Percentiles rank a stretch among this genome's conserved stretches.
Evolutionary conservation across 2,329 filamentous ascomycete genomes (phyloP).

Genomic region (Exophiala alcalophila): DNA sequence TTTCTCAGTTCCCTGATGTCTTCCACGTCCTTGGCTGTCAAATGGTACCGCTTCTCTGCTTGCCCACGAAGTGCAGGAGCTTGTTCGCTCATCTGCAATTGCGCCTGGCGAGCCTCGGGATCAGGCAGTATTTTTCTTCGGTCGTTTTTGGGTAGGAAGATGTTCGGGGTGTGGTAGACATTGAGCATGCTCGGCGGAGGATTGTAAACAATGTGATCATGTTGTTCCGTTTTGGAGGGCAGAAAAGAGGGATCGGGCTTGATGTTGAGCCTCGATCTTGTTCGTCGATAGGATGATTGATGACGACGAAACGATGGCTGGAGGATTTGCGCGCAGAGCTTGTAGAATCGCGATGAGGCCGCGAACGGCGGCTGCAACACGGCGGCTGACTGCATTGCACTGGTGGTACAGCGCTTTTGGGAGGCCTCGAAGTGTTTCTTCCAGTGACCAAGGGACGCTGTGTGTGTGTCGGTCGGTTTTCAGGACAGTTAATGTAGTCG

Average conservation of each 20-base stretch:
- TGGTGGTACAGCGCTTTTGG: no score
- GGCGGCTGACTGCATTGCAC: constrained; percentile 26
- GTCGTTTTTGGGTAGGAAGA: constrained; percentile 62
- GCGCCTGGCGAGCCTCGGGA: constrained; percentile 30
- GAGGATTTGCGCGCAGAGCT: constrained; percentile 30
- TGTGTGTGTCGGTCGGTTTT: no score
- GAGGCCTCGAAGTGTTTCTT: no score
- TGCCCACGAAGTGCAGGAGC: constrained; percentile 48
- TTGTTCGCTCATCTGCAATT: constrained; percentile 29
- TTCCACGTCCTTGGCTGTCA: constrained; percentile 55
- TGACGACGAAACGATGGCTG: constrained; percentile 37
- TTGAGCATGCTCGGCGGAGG: constrained; percentile 63
- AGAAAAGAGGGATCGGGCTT: constrained; percentile 54
- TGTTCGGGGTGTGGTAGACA: constrained; percentile 62
- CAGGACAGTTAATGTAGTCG: no score
- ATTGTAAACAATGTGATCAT: constrained; percentile 62
- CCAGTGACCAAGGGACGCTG: no score
- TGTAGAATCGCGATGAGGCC: constrained; percentile 30
- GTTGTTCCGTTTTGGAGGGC: constrained; percentile 37
- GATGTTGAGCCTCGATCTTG: constrained; percentile 50
- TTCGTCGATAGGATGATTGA: constrained; percentile 51
- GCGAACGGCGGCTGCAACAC: constrained; percentile 5
- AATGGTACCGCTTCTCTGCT: constrained; percentile 60
- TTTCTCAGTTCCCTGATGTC: constrained; percentile 57
- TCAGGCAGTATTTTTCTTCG: constrained; percentile 27